Evolutionary conservation across 1,284 basidiomycete species (phyloP), one percentile per base, ranked within the genome.

Genomic region (Coniferiporia sulphurascens): DNA sequence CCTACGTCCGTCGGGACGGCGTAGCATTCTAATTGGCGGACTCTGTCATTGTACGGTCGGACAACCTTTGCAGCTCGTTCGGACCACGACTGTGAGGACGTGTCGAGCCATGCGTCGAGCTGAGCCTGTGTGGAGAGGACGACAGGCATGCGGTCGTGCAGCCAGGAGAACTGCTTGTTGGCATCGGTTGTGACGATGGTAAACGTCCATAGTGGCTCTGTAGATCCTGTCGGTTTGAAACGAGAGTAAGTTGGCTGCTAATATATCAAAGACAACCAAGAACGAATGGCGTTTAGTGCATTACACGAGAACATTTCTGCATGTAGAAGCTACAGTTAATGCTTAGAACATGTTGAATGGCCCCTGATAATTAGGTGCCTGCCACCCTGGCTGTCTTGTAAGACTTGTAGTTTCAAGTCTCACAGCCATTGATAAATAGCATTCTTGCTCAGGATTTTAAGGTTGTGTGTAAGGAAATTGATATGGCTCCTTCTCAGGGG

Each of bases 61-160:
- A 96, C 77, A 17, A 98, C 71, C 46, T 80, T 79, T 44, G 73
- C 80, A 32, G 90, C 79, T 36, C 81, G 79, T 6, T 72, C 68
- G 10, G 80, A 79, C 92, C 88, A 93, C 21, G 69, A 73, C 53
- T 79, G 78, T 1, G 80, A 79, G 8, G 79, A 83, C 10, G 84
- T 87, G 69, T 95, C 89, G 9, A 98, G 80, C 95, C 95, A 98
- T 21, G 72, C 70, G 10, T 77, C 69, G 43, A 95, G 75, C 5
- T 89, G 85, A 3, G 83, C 77, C 49, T 76, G 68, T 0, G 78
- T 77, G 1, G 83, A 78, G 1, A 98, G 80, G 53, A 98, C 89
- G 54, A 95, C 91, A 2, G 95, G 95, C 76, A 96, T 95, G 15
- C 95, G 85, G 67, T 96, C 91, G 71, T 98, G 95, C 35, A 96